A percentile compares a stretch with the other conserved stretches of the same genome.
phyloP scores from a whole-genome alignment of 805 yeast species.

The Cyberlindnera veronae region DNA sequence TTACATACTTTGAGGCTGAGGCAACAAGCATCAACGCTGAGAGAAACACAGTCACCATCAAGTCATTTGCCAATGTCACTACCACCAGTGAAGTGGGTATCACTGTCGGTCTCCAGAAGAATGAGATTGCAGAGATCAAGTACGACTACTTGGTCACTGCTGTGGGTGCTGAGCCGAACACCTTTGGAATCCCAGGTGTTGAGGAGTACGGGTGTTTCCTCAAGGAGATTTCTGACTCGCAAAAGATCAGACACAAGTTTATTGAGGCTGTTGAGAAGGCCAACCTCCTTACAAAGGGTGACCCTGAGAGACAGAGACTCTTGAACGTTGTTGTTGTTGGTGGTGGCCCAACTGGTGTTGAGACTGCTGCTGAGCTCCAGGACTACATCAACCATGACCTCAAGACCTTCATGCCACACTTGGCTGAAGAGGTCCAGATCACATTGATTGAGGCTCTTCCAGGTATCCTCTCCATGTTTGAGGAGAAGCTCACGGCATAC shows the following conservation, averaged over 20 bases:
- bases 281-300: conserved; percentile 71
- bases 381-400: conserved; percentile 92
- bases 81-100: conserved; percentile 31
- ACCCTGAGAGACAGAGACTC: conserved; percentile 79
- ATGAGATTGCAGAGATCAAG: conserved; percentile 42
- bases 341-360: conserved; percentile 98
- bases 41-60: conserved; percentile 63
- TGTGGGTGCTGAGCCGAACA: conserved; percentile 92
- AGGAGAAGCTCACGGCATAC: conserved; percentile 39
- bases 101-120: conserved; percentile 33
- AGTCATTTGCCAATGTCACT: conserved; percentile 38
- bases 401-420: conserved; percentile 81
- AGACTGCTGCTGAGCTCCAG: conserved; percentile 93
- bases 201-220: conserved; percentile 77
- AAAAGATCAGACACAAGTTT: conserved; percentile 72
- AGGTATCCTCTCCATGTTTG: conserved; percentile 63
- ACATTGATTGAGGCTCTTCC: conserved; percentile 89
- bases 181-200: conserved; percentile 93
- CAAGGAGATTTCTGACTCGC: conserved; percentile 86
- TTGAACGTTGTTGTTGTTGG: conserved; percentile 89
- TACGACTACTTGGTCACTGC: conserved; percentile 88
- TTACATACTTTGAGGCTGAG: conserved; percentile 83
- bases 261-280: conserved; percentile 91
- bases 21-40: conserved; percentile 81
- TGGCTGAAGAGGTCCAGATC: conserved; percentile 80